Percentiles rank a stretch among this genome's conserved stretches.
Conservation (phyloP, 139 green algal genomes). For the Diplosphaera chodatii region DNA sequence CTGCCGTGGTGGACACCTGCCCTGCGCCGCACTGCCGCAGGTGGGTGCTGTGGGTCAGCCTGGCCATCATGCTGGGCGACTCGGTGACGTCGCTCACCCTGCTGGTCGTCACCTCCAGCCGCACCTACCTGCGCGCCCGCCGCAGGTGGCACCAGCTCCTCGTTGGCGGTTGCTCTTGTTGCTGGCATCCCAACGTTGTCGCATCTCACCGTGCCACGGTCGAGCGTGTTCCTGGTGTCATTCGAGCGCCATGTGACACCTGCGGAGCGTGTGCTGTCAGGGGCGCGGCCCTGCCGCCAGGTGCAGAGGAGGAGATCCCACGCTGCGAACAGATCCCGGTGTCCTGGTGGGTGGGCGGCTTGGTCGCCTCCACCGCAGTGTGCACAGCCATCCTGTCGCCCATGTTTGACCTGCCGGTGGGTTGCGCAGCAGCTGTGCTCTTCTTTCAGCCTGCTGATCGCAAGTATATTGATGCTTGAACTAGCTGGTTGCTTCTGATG, state of each 20-base stretch:
- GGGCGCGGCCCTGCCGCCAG: neutral
- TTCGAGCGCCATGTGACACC: too few species aligned
- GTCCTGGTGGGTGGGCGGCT: slow-evolving; percentile 26
- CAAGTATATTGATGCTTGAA: too few species aligned
- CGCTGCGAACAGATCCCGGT: neutral
- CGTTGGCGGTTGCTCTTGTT: neutral
- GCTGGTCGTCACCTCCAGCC: slow-evolving; percentile 18
- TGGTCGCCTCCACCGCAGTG: slow-evolving; percentile 24
- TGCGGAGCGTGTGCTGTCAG: too few species aligned
- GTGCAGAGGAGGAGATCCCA: neutral
- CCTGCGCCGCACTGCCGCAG: slow-evolving; percentile 11
- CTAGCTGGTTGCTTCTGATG: too few species aligned
- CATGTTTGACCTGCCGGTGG: slow-evolving; percentile 36
- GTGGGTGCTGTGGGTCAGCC: slow-evolving; percentile 49
- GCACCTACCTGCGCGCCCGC: neutral
- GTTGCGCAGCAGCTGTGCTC: too few species aligned
- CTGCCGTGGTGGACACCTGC: too few species aligned
- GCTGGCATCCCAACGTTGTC: too few species aligned
- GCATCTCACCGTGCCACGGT: too few species aligned
- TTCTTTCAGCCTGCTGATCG: too few species aligned
- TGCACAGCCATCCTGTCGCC: slow-evolving; percentile 33
- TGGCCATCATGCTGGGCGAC: slow-evolving; percentile 54
- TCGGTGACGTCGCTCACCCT: slow-evolving; percentile 36
- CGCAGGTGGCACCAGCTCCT: neutral
- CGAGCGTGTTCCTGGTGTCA: too few species aligned